Conservation (phyloP, 2,329 filamentous ascomycete genomes). For the Cytospora chrysosperma region DNA sequence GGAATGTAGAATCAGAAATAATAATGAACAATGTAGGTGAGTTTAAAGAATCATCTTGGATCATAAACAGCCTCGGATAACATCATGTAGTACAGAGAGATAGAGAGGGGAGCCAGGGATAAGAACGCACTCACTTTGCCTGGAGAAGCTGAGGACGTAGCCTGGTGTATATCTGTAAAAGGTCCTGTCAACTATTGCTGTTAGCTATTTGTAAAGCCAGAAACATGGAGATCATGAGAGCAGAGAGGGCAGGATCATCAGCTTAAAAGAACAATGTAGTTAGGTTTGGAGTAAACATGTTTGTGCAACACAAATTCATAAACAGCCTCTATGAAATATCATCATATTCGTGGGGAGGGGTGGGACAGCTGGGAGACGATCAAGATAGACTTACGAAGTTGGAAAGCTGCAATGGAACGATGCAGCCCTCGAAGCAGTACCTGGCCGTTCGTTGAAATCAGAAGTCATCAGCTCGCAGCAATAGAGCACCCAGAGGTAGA, state of each 20-base stretch:
- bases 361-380: neutral
- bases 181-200: neutral
- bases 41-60: slow-evolving; percentile 38
- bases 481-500: neutral
- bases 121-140: neutral
- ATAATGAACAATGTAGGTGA: slow-evolving; percentile 32
- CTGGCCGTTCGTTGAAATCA: neutral
- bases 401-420: neutral
- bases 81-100: slow-evolving; percentile 36
- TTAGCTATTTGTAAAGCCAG: neutral
- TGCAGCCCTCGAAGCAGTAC: neutral
- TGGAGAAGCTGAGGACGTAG: no score
- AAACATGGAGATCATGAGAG: slow-evolving; percentile 28
- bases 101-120: neutral
- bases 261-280: slow-evolving; percentile 20
- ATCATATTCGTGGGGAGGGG: slow-evolving; percentile 29
- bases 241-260: neutral
- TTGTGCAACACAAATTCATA: slow-evolving; percentile 36
- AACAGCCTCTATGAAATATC: slow-evolving; percentile 38
- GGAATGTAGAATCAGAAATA: slow-evolving; percentile 27
- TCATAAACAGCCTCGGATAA: slow-evolving; percentile 50
- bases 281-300: slow-evolving; percentile 32
- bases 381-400: neutral
- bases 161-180: neutral
- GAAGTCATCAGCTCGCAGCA: neutral